Evolutionary conservation across 2,329 filamentous ascomycete species (phyloP), one percentile per base, ranked within the genome.

Genomic region (Lachnellula arida): DNA sequence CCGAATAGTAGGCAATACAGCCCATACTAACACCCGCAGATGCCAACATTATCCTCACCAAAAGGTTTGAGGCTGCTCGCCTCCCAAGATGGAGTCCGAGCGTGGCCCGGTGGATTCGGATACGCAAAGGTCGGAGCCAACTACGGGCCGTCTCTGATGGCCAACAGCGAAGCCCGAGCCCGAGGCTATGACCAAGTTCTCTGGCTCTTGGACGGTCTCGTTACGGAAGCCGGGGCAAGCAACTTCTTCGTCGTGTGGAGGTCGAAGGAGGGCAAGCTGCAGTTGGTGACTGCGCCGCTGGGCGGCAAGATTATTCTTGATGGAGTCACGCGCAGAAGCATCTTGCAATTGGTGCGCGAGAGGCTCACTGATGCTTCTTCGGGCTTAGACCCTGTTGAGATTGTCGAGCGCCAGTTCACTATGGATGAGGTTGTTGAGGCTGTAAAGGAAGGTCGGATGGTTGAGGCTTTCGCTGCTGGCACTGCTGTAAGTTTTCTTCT

Each of bases 51-150:
- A 69, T 80, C 83, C 63, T 61, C 73, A 12, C 63, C 70, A 0
- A 80, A 78, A 35, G 84, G 84, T 61, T 80, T 95, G 78, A 86
- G 82, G 65, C 81, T 96, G 46, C 82, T 93, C 68, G 93, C 91
- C 0, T 89, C 83, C 46, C 81, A 84, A 54, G 85, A 92, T 63
- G 89, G 96, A 71, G 85, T 96, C 56, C 87, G 92, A 62, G 91
- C 92, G 12, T 97, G 92, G 92, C 91, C 90, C 19, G 92, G 92
- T 59, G 92, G 93, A 9, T 96, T 95, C 71, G 92, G 92, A 0
- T 92, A 88, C 69, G 91, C 91, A 58, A 97, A 97, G 75, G 82
- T 97, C 35, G 92, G 92, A 53, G 92, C 92, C 59, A 97, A 96
- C 78, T 97, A 96, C 72, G 92, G 92, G 0, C 92, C 92, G 17